Evolutionary conservation across 495 filamentous ascomycete species (phyloP), one percentile per base, ranked within the genome.

Genomic region (Hamigera avellanea): DNA sequence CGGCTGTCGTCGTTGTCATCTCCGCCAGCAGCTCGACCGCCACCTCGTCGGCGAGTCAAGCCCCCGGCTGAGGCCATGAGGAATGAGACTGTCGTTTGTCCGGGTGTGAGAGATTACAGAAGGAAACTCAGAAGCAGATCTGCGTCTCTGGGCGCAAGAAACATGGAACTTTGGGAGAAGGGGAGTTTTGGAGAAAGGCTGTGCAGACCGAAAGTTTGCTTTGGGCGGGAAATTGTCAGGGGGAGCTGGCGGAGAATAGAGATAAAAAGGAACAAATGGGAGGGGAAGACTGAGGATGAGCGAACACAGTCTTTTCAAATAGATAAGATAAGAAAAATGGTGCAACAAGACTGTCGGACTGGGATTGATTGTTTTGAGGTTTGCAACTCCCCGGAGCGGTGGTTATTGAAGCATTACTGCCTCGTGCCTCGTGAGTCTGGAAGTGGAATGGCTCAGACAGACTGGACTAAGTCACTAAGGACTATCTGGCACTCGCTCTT

Each of bases 21-120:
- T 49, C 52, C 57, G 40, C 62, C 66, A 48, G 62, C 69, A 43
- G 62, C 72, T 50, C 73, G 78, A 49, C 70, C 77, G 48, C 69
- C 80, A 56, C 82, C 80, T 66, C 82, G 72, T 51, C 80, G 73
- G 60, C 83, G 75, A 52, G 81, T 86, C 52, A 87, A 70, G 57
- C 83, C 83, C 52, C 66, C 72, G 53, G 69, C 64, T 61, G 78
- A 75, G 57, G 76, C 68, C 78, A 82, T 82, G 43, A 48, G 53
- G 52, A n/a, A 52, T 48, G 14, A 6, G 9, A 23, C 21, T 23
- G 21, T 23, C 21, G n/a, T 23, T 4, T 23, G 21, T 23, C 5
- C 21, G 21, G n/a, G n/a, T n/a, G n/a, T 26, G 25, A 26, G 12
- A 26, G 25, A 26, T 26, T 26, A 6, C 25, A 26, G 12, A 26